Evolutionary conservation across 1,284 basidiomycete genomes (phyloP).

Genomic region (Naganishia cerealis): DNA sequence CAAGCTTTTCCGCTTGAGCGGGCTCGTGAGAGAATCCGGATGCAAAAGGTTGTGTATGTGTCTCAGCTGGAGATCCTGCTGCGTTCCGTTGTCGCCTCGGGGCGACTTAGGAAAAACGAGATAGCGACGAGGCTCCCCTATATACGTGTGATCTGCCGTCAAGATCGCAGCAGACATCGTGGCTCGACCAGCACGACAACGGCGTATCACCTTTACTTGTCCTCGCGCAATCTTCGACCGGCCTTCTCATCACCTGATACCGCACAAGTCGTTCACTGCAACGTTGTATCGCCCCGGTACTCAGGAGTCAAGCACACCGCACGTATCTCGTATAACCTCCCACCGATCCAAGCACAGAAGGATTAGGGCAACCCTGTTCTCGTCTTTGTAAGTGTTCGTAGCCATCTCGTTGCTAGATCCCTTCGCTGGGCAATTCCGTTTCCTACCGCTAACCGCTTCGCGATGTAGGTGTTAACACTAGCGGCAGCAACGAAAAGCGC

Average conservation of each 20-base stretch:
- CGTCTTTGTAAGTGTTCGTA: not conserved
- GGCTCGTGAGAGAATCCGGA: constrained; percentile 1
- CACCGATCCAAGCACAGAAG: not conserved
- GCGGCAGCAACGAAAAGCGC: not conserved
- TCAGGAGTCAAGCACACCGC: not conserved
- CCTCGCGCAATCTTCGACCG: not conserved
- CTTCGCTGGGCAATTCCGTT: not conserved
- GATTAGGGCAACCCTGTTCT: not conserved
- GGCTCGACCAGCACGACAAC: not conserved
- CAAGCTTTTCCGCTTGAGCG: too few relatives aligned
- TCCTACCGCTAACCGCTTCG: not conserved
- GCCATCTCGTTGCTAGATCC: not conserved
- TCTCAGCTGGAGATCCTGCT: constrained; percentile 4
- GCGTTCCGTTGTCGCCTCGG: not conserved
- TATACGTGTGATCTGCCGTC: not conserved
- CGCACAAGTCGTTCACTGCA: not conserved
- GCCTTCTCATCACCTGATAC: not conserved
- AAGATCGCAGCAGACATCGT: not conserved
- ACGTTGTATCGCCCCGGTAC: not conserved
- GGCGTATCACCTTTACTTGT: not conserved
- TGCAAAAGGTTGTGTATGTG: constrained; percentile 6
- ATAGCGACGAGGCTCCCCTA: not conserved
- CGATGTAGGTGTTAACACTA: not conserved
- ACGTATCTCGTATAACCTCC: not conserved
- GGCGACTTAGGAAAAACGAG: not conserved